Evolutionary conservation across 306 rosid species (phyloP).

Genomic region (Cucumis cinereus): DNA sequence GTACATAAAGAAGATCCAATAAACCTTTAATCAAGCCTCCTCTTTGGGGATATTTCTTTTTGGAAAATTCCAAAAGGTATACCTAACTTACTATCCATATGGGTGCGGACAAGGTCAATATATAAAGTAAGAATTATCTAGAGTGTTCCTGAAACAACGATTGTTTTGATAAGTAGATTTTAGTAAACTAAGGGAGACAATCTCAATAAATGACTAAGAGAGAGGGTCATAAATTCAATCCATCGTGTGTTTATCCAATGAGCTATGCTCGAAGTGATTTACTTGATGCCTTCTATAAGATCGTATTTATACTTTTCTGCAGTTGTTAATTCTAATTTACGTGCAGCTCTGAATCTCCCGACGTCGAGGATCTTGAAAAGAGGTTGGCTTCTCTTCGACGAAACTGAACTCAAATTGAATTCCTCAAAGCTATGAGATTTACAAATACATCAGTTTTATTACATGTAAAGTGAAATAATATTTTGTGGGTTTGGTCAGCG

Average conservation of each 20-base stretch:
- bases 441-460: neutral
- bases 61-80: neutral
- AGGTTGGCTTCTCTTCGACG: constrained; percentile 88
- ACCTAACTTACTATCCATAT: neutral
- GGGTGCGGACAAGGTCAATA: neutral
- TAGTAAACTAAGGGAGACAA: no score
- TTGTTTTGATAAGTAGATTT: neutral
- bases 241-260: neutral
- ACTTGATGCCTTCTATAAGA: neutral
- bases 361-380: constrained; percentile 86
- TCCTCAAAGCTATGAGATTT: neutral
- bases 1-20: neutral
- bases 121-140: neutral
- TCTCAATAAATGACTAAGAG: no score
- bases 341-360: constrained; percentile 50
- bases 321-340: neutral
- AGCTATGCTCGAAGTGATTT: neutral
- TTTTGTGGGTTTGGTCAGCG: neutral
- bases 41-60: neutral
- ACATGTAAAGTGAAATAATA: neutral
- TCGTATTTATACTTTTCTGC: neutral
- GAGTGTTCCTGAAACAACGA: neutral
- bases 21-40: neutral
- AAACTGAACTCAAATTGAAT: constrained; percentile 18
- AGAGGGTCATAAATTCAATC: no score